Conservation (phyloP, 1,139 yeast genomes). For the Meyerozyma athensensis region DNA sequence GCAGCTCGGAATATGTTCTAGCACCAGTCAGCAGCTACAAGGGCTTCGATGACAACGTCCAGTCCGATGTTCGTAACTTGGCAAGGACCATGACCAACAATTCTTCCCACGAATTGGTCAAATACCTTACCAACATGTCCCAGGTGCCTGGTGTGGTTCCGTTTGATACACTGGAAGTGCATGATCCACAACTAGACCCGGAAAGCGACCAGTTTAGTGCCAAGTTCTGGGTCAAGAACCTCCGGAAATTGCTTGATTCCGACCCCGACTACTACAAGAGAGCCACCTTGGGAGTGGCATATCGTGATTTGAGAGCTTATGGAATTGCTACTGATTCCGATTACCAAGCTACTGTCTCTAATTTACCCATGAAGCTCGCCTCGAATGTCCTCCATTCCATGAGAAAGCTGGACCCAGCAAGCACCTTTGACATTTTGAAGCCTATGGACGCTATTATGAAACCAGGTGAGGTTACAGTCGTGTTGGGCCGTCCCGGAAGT, state of each 20-base stretch:
- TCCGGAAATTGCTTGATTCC: slow-evolving; percentile 16
- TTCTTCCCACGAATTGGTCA: slow-evolving; percentile 17
- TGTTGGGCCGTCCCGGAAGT: slow-evolving; percentile 8
- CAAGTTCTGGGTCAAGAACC: slow-evolving; percentile 23
- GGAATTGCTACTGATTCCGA: slow-evolving; percentile 17
- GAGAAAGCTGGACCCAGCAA: slow-evolving; percentile 1
- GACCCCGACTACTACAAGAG: slow-evolving; percentile 20
- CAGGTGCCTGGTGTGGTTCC: slow-evolving; percentile 49
- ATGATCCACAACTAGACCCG: slow-evolving; percentile 16
- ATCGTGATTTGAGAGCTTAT: slow-evolving; percentile 15
- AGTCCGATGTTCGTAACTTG: slow-evolving; percentile 46
- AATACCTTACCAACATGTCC: slow-evolving; percentile 46
- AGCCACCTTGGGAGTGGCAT: slow-evolving; percentile 17
- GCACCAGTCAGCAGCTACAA: slow-evolving; percentile 18
- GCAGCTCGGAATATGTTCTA: background rate
- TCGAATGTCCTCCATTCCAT: slow-evolving; percentile 6
- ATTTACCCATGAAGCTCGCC: slow-evolving; percentile 10
- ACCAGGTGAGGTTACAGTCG: slow-evolving; percentile 8
- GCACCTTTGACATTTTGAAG: slow-evolving; percentile 6
- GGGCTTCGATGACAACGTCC: slow-evolving; percentile 31
- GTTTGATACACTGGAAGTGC: slow-evolving; percentile 13
- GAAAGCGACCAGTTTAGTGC: slow-evolving; percentile 15
- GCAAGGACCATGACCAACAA: slow-evolving; percentile 50
- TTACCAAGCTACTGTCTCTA: slow-evolving; percentile 15
- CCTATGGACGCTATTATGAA: slow-evolving; percentile 6